phyloP scores from a whole-genome alignment of 2,329 filamentous ascomycete species.

The Colletotrichum spaethianum region DNA sequence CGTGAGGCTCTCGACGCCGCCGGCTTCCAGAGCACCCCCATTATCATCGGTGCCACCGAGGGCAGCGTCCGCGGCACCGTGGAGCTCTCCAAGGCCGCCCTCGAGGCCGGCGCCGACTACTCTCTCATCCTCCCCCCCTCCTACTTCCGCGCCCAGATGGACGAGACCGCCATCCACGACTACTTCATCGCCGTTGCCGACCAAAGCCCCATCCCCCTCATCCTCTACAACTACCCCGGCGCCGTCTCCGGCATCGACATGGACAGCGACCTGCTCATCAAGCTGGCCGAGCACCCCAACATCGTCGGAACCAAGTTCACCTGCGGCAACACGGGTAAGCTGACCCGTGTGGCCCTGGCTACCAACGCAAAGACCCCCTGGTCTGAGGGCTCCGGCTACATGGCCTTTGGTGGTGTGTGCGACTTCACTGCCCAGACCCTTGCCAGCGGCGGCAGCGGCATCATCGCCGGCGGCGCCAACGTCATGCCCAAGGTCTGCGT shows the following conservation, averaged over 20 bases:
- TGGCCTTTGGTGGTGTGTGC: constrained; percentile 90
- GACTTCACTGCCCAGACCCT: constrained; percentile 90
- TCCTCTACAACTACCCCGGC: constrained; percentile 93
- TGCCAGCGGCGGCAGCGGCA: constrained; percentile 83
- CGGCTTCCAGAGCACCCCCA: constrained; percentile 81
- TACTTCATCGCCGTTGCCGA: constrained; percentile 85
- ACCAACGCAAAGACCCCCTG: constrained; percentile 79
- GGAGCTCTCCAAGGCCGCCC: constrained; percentile 77
- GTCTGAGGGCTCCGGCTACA: constrained; percentile 75
- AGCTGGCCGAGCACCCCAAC: constrained; percentile 84
- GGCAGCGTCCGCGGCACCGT: constrained; percentile 87
- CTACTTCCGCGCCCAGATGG: constrained; percentile 85
- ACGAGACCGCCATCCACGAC: constrained; percentile 79
- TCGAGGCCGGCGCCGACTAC: constrained; percentile 82
- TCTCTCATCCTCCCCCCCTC: constrained; percentile 84
- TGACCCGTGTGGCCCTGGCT: constrained; percentile 83
- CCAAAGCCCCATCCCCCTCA: constrained; percentile 80
- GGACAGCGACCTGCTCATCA: constrained; percentile 89
- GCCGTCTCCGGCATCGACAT: constrained; percentile 90
- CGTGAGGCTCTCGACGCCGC: constrained; percentile 86
- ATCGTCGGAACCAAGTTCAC: constrained; percentile 94
- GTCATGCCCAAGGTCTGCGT: constrained; percentile 87
- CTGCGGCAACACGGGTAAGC: constrained; percentile 90
- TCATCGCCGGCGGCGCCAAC: constrained; percentile 89
- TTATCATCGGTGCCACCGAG: constrained; percentile 87